Evolutionary conservation across 2,329 filamentous ascomycete genomes (phyloP), one percentile per base, ranked within the genome.

Genomic region (Sporothrix schenckii): DNA sequence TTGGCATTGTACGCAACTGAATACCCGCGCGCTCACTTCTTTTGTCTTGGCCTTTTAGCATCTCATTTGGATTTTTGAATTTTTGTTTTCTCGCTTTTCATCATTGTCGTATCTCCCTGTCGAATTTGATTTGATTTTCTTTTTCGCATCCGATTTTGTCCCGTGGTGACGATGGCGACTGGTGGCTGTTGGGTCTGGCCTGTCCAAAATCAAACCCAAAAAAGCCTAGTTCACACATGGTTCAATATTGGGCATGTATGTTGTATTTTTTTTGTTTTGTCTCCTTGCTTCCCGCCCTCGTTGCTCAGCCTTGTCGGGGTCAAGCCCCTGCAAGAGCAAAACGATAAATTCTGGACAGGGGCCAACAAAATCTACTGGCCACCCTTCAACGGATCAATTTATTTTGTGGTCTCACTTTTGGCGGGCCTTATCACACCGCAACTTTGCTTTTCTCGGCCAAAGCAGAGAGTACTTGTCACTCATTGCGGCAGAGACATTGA

Each of bases 21-120:
- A 56, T 60, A 66, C 69, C 50, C 50, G 70, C 71, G 58, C 69
- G n/a, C 50, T 47, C 34, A 4, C 39, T 56, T 44, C 24, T 67
- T 67, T 54, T 16, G 13, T 39, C 27, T 39, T 61, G 39, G 60
- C 67, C 49, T 71, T 71, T 70, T 71, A 21, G 11, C 14, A 21
- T 50, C 58, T 60, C 49, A 13, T 24, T 60, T 50, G n/a, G 11
- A 21, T 58, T 69, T 67, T 71, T 69, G 27, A 49, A 41, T 39
- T 44, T 66, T 63, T 50, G 21, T 44, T 66, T 63, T 50, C 56
- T 47, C 41, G 14, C 34, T n/a, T 54, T n/a, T 41, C 16, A 13
- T 60, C 16, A 58, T 53, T 34, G 27, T 24, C 16, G 4, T 68
- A 24, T 66, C 49, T 56, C 58, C 24, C 0, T 44, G 7, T 60